Evolutionary conservation across 1,139 yeast genomes (phyloP).

Genomic region (Lodderomyces jiufengensis): DNA sequence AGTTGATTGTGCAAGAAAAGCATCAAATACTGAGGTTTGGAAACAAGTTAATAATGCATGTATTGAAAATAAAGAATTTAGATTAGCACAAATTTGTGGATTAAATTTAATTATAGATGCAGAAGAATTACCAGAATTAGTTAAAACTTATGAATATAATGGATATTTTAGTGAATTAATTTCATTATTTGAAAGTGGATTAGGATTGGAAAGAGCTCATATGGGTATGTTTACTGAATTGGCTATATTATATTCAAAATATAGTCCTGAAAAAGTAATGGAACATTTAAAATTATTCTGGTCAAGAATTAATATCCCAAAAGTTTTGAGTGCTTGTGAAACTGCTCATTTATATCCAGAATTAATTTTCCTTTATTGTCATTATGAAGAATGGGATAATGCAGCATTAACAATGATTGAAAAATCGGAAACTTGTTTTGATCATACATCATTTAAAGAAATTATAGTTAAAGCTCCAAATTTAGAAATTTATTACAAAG

Average conservation of each 20-base stretch:
- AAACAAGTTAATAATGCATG: constrained; percentile 96
- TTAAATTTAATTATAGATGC: constrained; percentile 95
- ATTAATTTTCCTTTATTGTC: constrained; percentile 92
- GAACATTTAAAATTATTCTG: constrained; percentile 96
- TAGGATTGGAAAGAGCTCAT: constrained; percentile 96
- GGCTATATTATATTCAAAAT: constrained; percentile 86
- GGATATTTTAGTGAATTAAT: constrained; percentile 93
- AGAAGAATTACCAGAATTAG: constrained; percentile 91
- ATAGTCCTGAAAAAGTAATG: constrained; percentile 87
- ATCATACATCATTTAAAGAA: constrained; percentile 91
- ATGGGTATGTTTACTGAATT: constrained; percentile 99
- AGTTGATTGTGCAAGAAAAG: constrained; percentile 98
- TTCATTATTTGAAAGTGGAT: constrained; percentile 90
- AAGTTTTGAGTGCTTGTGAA: constrained; percentile 92
- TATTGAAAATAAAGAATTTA: constrained; percentile 90
- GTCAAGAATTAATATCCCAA: constrained; percentile 97
- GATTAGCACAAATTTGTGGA: constrained; percentile 98
- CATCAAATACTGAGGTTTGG: constrained; percentile 93
- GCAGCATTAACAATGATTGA: constrained; percentile 98
- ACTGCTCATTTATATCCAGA: constrained; percentile 96
- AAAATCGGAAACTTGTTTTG: constrained; percentile 88
- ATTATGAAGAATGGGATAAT: constrained; percentile 99
- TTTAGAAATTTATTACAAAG: constrained; percentile 95
- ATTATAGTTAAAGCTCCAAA: constrained; percentile 92
- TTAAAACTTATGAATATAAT: constrained; percentile 77